These are phyloP conservation scores for Aspergillus quadricinctus DNA, from an alignment of 2,329 filamentous ascomycete species.

Conservation along the genomic window DNA sequence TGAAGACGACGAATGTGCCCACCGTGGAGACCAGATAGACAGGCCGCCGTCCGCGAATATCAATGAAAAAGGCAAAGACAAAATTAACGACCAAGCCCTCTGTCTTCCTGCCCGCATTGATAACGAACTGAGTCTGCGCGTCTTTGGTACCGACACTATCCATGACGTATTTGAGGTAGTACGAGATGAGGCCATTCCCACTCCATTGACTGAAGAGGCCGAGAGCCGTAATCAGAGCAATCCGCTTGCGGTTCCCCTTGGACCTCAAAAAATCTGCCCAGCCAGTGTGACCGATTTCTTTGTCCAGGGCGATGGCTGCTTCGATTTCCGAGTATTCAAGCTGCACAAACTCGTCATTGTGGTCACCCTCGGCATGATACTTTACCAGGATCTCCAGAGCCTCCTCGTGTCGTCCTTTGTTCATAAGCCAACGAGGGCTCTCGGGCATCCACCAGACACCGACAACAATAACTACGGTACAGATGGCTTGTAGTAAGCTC, in stretches of 20 bases:
- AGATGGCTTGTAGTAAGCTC: conserved; percentile 18
- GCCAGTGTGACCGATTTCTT: conserved; percentile 42
- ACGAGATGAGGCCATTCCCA: conserved; percentile 44
- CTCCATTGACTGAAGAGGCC: conserved; percentile 55
- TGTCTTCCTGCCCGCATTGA: conserved; percentile 36
- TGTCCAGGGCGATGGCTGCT: conserved; percentile 25
- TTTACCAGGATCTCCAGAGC: not conserved
- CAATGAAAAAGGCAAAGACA: conserved; percentile 33
- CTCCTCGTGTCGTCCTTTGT: not conserved
- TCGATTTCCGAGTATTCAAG: not conserved
- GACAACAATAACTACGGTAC: conserved; percentile 11
- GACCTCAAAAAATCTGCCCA: conserved; percentile 39
- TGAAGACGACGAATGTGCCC: conserved; percentile 41
- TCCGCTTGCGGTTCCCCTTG: conserved; percentile 29
- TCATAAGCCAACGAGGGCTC: conserved; percentile 8
- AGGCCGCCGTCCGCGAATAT: conserved; percentile 37
- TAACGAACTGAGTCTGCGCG: conserved; percentile 32
- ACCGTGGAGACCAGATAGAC: conserved; percentile 39
- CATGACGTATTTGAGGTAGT: conserved; percentile 34
- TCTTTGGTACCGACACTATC: conserved; percentile 34
- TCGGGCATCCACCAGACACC: conserved; percentile 14
- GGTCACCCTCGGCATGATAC: conserved; percentile 7
- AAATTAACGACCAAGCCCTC: conserved; percentile 33
- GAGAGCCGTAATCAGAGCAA: conserved; percentile 15
- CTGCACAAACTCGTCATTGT: not conserved